A percentile compares a stretch with the other conserved stretches of the same genome.
Evolutionary conservation across 2,329 filamentous ascomycete species (phyloP).

Genomic region (Calonectria fujianensis): DNA sequence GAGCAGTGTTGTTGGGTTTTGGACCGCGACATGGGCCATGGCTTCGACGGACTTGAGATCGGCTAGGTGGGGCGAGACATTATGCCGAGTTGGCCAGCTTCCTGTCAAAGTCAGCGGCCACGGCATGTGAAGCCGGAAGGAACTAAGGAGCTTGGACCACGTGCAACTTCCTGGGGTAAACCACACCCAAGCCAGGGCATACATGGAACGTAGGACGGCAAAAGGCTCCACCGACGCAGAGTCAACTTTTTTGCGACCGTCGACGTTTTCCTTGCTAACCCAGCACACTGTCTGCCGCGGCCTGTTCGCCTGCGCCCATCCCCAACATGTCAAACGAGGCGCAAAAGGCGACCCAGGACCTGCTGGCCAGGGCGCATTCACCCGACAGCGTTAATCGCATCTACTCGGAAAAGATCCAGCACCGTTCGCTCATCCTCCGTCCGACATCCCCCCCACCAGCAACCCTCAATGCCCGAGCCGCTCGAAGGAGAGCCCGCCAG

Average conservation of each 20-base stretch:
- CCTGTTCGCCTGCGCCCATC: not conserved
- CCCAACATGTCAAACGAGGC: slow-evolving; percentile 59
- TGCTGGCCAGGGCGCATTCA: slow-evolving; percentile 87
- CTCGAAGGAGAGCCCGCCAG: slow-evolving; percentile 69
- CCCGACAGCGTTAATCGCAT: slow-evolving; percentile 82
- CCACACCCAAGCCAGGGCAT: slow-evolving; percentile 39
- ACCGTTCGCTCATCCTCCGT: slow-evolving; percentile 86
- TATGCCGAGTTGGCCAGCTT: slow-evolving; percentile 47
- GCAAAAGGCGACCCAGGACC: slow-evolving; percentile 72
- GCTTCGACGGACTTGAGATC: slow-evolving; percentile 42
- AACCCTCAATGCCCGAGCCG: slow-evolving; percentile 73
- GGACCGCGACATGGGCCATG: slow-evolving; percentile 37
- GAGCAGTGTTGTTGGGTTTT: slow-evolving; percentile 32
- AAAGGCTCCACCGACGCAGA: slow-evolving; percentile 43
- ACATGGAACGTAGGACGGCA: slow-evolving; percentile 44
- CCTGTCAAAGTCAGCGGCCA: slow-evolving; percentile 25
- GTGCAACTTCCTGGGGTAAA: slow-evolving; percentile 45
- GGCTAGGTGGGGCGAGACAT: slow-evolving; percentile 48
- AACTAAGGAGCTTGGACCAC: slow-evolving; percentile 51
- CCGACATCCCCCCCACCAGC: slow-evolving; percentile 81
- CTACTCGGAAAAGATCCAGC: slow-evolving; percentile 87
- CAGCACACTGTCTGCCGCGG: not conserved
- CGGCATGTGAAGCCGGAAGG: slow-evolving; percentile 53
- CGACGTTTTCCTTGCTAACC: not conserved
- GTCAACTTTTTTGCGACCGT: slow-evolving; percentile 6